phyloP scores from a whole-genome alignment of 192 early-diverging fungal genomes.

The Gonapodya sp. region DNA sequence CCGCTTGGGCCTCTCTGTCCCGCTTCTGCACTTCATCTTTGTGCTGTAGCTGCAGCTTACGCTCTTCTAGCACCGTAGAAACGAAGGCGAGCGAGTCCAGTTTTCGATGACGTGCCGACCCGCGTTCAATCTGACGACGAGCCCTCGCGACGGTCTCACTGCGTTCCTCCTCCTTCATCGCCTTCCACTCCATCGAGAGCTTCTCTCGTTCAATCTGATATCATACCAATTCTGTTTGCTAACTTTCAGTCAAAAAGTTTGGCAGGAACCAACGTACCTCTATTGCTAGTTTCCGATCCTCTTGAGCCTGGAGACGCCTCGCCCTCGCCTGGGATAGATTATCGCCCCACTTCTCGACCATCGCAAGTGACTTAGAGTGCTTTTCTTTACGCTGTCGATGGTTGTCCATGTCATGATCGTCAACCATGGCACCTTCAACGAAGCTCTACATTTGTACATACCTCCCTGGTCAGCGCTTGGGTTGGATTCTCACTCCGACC shows the following conservation, averaged over 20 bases:
- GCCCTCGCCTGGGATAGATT: background rate
- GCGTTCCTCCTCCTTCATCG: background rate
- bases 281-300: background rate
- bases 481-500: background rate
- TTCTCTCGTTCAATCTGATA: background rate
- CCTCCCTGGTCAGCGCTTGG: background rate
- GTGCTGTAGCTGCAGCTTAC: background rate
- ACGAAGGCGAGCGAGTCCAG: background rate
- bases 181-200: background rate
- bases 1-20: background rate
- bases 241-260: background rate
- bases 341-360: background rate
- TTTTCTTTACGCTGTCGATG: background rate
- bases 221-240: background rate
- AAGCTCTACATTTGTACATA: background rate
- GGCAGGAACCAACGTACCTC: background rate
- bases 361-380: background rate
- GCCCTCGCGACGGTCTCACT: background rate
- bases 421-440: background rate
- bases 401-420: background rate
- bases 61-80: background rate
- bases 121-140: background rate
- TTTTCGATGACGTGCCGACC: background rate
- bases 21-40: background rate
- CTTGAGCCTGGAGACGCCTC: background rate